A percentile compares a stretch with the other conserved stretches of the same genome.
These are phyloP conservation scores for Theobroma grandiflorum DNA, from an alignment of 441 rosid species.

Conservation along the genomic window DNA sequence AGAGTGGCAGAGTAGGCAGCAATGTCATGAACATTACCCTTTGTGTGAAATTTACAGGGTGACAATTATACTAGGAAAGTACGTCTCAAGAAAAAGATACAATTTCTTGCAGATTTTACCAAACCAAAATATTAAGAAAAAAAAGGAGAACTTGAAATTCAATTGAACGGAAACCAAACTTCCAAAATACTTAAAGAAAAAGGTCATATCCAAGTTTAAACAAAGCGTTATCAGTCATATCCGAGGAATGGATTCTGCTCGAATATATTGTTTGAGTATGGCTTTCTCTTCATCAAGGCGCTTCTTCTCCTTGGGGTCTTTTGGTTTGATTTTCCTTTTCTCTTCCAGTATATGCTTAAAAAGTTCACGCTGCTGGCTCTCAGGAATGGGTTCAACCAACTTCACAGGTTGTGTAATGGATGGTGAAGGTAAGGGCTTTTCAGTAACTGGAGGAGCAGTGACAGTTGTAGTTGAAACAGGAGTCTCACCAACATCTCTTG, in stretches of 20 bases:
- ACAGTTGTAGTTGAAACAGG: conserved; percentile 37
- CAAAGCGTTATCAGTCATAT: conserved; percentile 34
- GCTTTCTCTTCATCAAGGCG: conserved; percentile 85
- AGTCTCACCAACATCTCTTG: conserved; percentile 31
- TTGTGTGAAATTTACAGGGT: conserved; percentile 1
- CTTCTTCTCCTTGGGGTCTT: conserved; percentile 75
- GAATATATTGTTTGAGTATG: conserved; percentile 76
- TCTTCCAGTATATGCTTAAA: conserved; percentile 93
- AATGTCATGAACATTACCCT: background rate
- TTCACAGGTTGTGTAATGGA: conserved; percentile 47
- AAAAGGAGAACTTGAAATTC: background rate
- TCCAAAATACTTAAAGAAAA: background rate
- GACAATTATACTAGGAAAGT: background rate
- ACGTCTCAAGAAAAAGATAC: background rate
- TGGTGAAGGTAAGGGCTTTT: conserved; percentile 37
- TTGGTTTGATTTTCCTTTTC: conserved; percentile 82
- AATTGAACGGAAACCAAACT: conserved; percentile 13
- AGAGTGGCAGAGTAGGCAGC: background rate
- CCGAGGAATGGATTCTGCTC: conserved; percentile 70
- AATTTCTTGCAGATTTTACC: conserved; percentile 3
- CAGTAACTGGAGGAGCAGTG: conserved; percentile 40
- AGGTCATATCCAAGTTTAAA: background rate
- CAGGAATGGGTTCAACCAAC: conserved; percentile 65
- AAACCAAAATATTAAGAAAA: background rate
- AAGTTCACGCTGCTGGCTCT: conserved; percentile 77